Evolutionary conservation across 2,329 filamentous ascomycete genomes (phyloP).

Genomic region (Waltergamsia citrina): DNA sequence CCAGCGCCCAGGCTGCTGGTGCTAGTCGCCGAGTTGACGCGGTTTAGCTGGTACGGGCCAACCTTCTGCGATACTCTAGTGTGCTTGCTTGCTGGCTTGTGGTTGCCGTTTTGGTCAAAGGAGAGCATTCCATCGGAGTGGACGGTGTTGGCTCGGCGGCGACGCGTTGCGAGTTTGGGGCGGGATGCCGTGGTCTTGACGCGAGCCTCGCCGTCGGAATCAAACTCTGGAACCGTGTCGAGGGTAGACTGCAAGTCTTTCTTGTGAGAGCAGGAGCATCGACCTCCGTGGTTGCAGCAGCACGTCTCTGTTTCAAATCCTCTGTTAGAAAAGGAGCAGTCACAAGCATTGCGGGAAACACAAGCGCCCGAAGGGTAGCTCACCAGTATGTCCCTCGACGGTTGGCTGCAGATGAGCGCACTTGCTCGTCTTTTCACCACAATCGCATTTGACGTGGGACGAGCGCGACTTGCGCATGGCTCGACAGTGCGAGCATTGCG

Average conservation of each 20-base stretch:
- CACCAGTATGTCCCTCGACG: constrained; percentile 50
- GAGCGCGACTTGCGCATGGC: constrained; percentile 91
- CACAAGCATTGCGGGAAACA: background rate
- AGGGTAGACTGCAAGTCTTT: constrained; percentile 41
- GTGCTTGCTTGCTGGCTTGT: constrained; percentile 53
- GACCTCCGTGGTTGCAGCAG: constrained; percentile 60
- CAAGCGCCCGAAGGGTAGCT: constrained; percentile 23
- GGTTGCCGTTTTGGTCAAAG: constrained; percentile 55
- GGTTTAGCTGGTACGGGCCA: constrained; percentile 50
- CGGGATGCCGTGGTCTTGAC: constrained; percentile 13
- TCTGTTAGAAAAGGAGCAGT: background rate
- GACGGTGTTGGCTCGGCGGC: constrained; percentile 51
- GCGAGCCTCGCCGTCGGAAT: constrained; percentile 40
- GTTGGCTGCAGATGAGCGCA: constrained; percentile 51
- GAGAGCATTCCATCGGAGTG: constrained; percentile 50
- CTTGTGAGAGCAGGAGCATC: constrained; percentile 56
- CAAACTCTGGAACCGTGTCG: constrained; percentile 55
- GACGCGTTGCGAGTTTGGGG: constrained; percentile 33
- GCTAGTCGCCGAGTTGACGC: constrained; percentile 49
- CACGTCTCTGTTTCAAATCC: constrained; percentile 43
- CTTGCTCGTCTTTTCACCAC: constrained; percentile 80
- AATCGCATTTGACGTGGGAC: constrained; percentile 93
- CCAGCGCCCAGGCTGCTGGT: constrained; percentile 31
- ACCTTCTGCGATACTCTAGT: constrained; percentile 51
- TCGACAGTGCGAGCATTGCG: constrained; percentile 96